Evolutionary conservation across 2,329 filamentous ascomycete genomes (phyloP).

Genomic region (Claviceps africana): DNA sequence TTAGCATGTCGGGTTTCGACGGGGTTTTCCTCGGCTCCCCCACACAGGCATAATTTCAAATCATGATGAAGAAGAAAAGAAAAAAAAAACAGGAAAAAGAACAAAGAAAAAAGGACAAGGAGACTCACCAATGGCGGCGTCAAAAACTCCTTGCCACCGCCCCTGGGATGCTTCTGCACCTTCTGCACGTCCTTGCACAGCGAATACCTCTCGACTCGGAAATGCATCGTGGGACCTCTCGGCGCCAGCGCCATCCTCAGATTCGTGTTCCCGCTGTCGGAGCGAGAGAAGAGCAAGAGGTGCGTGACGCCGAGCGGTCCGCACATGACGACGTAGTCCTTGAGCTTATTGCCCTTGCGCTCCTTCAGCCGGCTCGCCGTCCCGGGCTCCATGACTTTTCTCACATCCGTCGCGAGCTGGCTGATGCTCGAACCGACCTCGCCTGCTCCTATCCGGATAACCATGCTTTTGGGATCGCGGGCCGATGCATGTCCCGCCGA

Average conservation of each 20-base stretch:
- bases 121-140: constrained; percentile 61
- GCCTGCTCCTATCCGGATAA: constrained; percentile 89
- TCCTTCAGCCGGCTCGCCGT: constrained; percentile 85
- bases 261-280: constrained; percentile 81
- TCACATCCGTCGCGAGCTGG: constrained; percentile 82
- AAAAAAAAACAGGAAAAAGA: background rate
- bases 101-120: background rate
- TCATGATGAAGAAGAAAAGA: background rate
- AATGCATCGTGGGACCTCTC: constrained; percentile 82
- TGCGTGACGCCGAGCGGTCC: constrained; percentile 89
- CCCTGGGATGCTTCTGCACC: constrained; percentile 69
- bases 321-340: constrained; percentile 91
- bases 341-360: constrained; percentile 71
- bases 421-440: constrained; percentile 85
- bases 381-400: constrained; percentile 88
- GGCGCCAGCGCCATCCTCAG: constrained; percentile 77
- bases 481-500: constrained; percentile 46
- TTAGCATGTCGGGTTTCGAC: too few relatives aligned
- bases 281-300: constrained; percentile 83
- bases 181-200: constrained; percentile 80
- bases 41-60: too few relatives aligned
- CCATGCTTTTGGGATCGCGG: constrained; percentile 85
- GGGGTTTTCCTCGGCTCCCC: too few relatives aligned
- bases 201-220: constrained; percentile 88
- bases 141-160: constrained; percentile 71